Percentiles rank a stretch among this genome's conserved stretches.
phyloP scores from a whole-genome alignment of 1,284 basidiomycete species.

The Rhodotorula sp. region DNA sequence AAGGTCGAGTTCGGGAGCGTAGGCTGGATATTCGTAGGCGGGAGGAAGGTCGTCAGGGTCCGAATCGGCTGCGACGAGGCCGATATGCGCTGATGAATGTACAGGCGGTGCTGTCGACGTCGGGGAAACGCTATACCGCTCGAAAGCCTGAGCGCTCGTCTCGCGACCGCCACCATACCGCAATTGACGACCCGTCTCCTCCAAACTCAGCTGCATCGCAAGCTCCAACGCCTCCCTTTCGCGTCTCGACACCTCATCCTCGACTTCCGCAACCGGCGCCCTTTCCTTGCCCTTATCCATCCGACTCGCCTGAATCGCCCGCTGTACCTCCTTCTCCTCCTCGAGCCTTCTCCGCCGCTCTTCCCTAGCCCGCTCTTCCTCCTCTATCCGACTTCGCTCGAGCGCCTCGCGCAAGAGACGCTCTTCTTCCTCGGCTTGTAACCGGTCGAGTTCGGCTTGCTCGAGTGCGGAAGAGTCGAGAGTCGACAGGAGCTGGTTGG shows the following conservation, averaged over 20 bases:
- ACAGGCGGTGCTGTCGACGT: not conserved
- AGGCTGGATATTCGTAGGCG: slow-evolving; percentile 18
- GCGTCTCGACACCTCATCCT: not conserved
- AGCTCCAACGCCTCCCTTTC: slow-evolving; percentile 23
- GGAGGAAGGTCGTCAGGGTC: slow-evolving; percentile 9
- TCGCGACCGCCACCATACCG: not conserved
- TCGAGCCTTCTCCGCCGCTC: not conserved
- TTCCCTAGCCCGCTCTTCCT: slow-evolving; percentile 2
- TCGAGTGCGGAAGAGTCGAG: not conserved
- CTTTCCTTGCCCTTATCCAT: not conserved
- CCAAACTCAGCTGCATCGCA: slow-evolving; percentile 15
- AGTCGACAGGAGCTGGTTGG: not conserved
- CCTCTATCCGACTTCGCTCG: slow-evolving; percentile 1
- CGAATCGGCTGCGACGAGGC: not conserved
- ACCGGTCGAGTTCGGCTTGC: not conserved
- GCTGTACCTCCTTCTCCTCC: slow-evolving; percentile 12
- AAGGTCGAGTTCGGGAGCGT: slow-evolving; percentile 12
- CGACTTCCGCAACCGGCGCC: not conserved
- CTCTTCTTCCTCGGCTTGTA: slow-evolving; percentile 16
- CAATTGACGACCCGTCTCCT: not conserved
- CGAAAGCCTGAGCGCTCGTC: slow-evolving; percentile 9
- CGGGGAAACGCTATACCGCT: not conserved
- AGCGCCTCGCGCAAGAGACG: slow-evolving; percentile 16
- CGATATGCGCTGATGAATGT: not conserved
- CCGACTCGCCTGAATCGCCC: slow-evolving; percentile 8